Base-by-base conservation (phyloP, 2,329 filamentous ascomycete species). In the Tolypocladium guangdongense region DNA sequence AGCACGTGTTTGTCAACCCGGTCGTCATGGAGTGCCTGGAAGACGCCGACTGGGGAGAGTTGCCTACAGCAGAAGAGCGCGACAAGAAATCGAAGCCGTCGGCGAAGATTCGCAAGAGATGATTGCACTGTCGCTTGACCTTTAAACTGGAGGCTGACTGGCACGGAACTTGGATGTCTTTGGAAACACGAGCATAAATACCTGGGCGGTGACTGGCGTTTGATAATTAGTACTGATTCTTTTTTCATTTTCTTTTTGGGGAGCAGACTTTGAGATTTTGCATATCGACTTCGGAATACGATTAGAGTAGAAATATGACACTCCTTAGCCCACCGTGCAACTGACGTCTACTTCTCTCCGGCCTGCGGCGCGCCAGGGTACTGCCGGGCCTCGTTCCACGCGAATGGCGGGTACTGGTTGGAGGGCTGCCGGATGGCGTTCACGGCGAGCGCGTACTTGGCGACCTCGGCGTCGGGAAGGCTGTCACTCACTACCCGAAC, bases 1-100 rank as follows among this genome's bases (percentile, higher is more conserved):
- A 65, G 27, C 69, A 71, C 50, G 60, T 69, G n/a, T 67, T 68
- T 33, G 59, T 67, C 47, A 71, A 71, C 52, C 69, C 69, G 7
- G 64, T 71, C 6, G 68, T 71, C 18, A 61, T 63, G 35, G 67
- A 71, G 50, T 71, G 68, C 53, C 60, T 72, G 8, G 68, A 68
- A 20, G 69, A 71, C 41, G 68, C 68, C 24, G 58, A 66, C 38
- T 71, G 69, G 50, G 58, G 60, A 12, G 61, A 67, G 51, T 57
- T 53, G 24, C 53, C 59, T 14, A 33, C 54, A 12, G 48, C 50
- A 1, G 51, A 47, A 20, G 52, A 57, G n/a, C 38, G 45, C 22
- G 52, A 55, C 24, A 54, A 50, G 33, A 52, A 43, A 22, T 10
- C 53, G 24, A 60, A 45, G 53, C 22, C 52, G 1, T 39, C 58